Percentiles rank a stretch among this genome's conserved stretches.
These are phyloP conservation scores for Claviceps sp. DNA, from an alignment of 2,329 filamentous ascomycete genomes.

Conservation along the genomic window DNA sequence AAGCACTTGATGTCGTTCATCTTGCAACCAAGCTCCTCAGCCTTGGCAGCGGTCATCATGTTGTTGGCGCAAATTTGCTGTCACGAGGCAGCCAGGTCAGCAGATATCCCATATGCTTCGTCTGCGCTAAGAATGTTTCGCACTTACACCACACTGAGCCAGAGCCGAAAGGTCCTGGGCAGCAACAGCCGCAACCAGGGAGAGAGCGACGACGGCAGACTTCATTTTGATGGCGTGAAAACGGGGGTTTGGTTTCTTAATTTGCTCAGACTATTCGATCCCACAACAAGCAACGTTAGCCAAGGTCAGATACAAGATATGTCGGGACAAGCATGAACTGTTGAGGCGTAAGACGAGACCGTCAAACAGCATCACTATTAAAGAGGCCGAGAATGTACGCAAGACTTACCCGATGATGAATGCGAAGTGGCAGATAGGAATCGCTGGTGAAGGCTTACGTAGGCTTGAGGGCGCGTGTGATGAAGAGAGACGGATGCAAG, in stretches of 20 bases:
- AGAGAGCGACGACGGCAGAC: slow-evolving; percentile 28
- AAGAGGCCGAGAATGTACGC: neutral
- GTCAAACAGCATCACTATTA: too few species aligned
- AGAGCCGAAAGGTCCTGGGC: slow-evolving; percentile 30
- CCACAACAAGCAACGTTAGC: too few species aligned
- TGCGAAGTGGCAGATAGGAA: neutral
- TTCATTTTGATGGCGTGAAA: slow-evolving; percentile 33
- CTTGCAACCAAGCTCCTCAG: slow-evolving; percentile 31
- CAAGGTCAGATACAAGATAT: too few species aligned
- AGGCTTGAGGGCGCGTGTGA: neutral
- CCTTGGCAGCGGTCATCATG: slow-evolving; percentile 32
- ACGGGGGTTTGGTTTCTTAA: neutral
- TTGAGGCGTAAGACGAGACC: too few species aligned
- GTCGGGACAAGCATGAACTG: too few species aligned
- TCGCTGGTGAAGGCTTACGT: neutral
- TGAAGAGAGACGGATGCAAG: neutral
- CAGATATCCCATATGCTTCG: neutral
- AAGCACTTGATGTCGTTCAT: slow-evolving; percentile 29
- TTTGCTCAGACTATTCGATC: neutral
- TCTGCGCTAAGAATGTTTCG: neutral
- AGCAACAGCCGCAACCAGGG: slow-evolving; percentile 25
- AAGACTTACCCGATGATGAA: slow-evolving; percentile 1
- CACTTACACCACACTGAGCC: slow-evolving; percentile 39
- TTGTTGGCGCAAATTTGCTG: slow-evolving; percentile 37
- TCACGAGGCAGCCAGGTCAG: slow-evolving; percentile 3